Conservation (phyloP, 2,329 filamentous ascomycete genomes). For the Trichoderma sp. region DNA sequence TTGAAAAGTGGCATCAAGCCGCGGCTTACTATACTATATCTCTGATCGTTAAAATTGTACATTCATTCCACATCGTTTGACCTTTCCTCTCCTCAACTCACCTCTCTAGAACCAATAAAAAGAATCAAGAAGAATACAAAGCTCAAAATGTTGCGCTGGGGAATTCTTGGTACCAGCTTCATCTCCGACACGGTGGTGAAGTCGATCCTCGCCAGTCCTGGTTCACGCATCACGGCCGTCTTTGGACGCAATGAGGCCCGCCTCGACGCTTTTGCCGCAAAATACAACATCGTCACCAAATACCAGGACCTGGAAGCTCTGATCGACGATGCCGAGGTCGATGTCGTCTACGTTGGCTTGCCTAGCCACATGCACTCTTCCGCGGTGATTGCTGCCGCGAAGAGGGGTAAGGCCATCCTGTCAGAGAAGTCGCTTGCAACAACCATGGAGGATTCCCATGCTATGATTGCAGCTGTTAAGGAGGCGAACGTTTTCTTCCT, state of each 20-base stretch:
- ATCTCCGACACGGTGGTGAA: constrained; percentile 28
- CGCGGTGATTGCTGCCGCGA: constrained; percentile 26
- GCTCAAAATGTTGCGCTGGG: constrained; percentile 28
- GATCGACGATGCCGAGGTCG: constrained; percentile 26
- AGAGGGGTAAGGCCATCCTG: constrained; percentile 27
- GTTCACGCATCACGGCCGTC: constrained; percentile 27
- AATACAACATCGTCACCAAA: constrained; percentile 24
- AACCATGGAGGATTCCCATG: constrained; percentile 26
- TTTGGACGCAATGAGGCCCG: constrained; percentile 28
- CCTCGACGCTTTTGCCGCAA: constrained; percentile 27
- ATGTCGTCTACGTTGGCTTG: constrained; percentile 29
- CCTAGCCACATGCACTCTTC: constrained; percentile 29
- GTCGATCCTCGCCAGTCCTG: constrained; percentile 24
- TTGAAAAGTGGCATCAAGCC: constrained; percentile 4
- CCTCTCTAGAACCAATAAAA: not conserved
- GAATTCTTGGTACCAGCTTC: constrained; percentile 30
- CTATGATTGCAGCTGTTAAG: constrained; percentile 25
- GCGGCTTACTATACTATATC: not conserved
- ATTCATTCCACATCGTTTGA: not conserved
- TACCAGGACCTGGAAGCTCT: constrained; percentile 25
- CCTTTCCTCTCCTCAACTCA: not conserved
- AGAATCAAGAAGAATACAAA: not conserved
- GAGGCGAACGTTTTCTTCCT: constrained; percentile 27
- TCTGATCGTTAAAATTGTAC: not conserved
- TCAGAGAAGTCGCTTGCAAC: constrained; percentile 30